These are phyloP conservation scores for Blumeria hordei DNA, from an alignment of 2,329 filamentous ascomycete genomes.

Conservation along the genomic window DNA sequence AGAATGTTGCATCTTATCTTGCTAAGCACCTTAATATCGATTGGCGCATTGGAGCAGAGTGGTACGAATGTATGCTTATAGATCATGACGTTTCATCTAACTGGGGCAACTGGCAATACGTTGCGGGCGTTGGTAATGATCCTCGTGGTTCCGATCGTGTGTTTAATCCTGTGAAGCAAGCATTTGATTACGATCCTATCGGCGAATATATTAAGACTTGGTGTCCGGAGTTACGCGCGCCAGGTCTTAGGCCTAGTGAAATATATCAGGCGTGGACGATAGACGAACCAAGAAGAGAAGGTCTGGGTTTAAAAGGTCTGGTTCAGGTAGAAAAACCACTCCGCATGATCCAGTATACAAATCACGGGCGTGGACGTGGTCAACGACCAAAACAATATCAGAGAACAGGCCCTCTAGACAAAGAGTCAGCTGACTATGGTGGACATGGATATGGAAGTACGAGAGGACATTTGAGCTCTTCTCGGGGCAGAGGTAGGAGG, in stretches of 20 bases:
- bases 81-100: conserved; percentile 59
- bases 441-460: conserved; percentile 6
- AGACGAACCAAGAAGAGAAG: conserved; percentile 27
- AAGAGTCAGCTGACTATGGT: conserved; percentile 3
- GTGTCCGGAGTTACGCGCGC: conserved; percentile 38
- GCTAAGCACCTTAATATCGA: conserved; percentile 51
- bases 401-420: background rate
- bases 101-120: conserved; percentile 70
- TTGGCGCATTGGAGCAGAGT: conserved; percentile 61
- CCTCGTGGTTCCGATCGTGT: conserved; percentile 42
- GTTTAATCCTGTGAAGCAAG: conserved; percentile 66
- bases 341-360: conserved; percentile 36
- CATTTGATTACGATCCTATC: conserved; percentile 47
- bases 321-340: conserved; percentile 44
- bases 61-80: conserved; percentile 51
- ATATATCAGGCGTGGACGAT: conserved; percentile 51
- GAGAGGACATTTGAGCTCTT: conserved; percentile 1
- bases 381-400: conserved; percentile 3
- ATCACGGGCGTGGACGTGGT: conserved; percentile 17
- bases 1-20: conserved; percentile 55
- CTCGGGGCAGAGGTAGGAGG: background rate
- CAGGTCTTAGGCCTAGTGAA: conserved; percentile 20
- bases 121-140: conserved; percentile 58
- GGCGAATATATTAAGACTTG: conserved; percentile 49
- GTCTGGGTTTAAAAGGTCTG: conserved; percentile 28